Conservation (phyloP, 108 stramenopile species). For the Fragilaria radians region DNA sequence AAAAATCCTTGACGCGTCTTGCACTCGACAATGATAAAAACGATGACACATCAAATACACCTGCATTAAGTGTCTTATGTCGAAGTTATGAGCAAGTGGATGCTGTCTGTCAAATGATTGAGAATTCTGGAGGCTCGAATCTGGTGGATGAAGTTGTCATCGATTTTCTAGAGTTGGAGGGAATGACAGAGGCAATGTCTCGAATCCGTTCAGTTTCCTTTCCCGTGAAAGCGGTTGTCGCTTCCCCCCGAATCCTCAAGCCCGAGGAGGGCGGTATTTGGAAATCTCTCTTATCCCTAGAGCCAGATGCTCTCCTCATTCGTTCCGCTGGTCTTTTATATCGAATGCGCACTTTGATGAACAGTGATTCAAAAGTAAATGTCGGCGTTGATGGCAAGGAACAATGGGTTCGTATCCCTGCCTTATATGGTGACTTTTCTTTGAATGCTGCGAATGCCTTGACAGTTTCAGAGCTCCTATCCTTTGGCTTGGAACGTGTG, state of each 20-base stretch:
- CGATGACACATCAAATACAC: no score
- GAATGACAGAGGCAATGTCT: slow-evolving; percentile 44
- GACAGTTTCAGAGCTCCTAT: slow-evolving; percentile 47
- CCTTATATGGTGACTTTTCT: slow-evolving; percentile 64
- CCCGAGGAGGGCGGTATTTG: slow-evolving; percentile 68
- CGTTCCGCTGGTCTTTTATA: slow-evolving; percentile 59
- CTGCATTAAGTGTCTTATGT: slow-evolving; percentile 51
- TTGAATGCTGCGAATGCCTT: slow-evolving; percentile 66
- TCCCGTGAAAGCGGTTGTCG: slow-evolving; percentile 46
- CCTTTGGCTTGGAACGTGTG: slow-evolving; percentile 37
- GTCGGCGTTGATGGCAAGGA: slow-evolving; percentile 10
- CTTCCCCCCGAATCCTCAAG: slow-evolving; percentile 64
- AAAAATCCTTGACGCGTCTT: slow-evolving; percentile 6
- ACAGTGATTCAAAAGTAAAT: slow-evolving; percentile 21
- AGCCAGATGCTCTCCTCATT: slow-evolving; percentile 56
- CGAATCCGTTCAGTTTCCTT: slow-evolving; percentile 31
- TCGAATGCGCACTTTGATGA: slow-evolving; percentile 36
- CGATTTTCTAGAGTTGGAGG: slow-evolving; percentile 73
- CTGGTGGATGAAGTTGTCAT: slow-evolving; percentile 52
- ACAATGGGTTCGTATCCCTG: slow-evolving; percentile 40
- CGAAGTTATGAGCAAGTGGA: slow-evolving; percentile 49
- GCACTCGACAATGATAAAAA: no score
- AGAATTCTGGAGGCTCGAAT: slow-evolving; percentile 15
- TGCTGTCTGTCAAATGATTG: slow-evolving; percentile 44
- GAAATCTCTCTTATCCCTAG: slow-evolving; percentile 41